Percentiles rank a stretch among this genome's conserved stretches.
phyloP scores from a whole-genome alignment of 2,329 filamentous ascomycete genomes.

The Biscogniauxia sp. region DNA sequence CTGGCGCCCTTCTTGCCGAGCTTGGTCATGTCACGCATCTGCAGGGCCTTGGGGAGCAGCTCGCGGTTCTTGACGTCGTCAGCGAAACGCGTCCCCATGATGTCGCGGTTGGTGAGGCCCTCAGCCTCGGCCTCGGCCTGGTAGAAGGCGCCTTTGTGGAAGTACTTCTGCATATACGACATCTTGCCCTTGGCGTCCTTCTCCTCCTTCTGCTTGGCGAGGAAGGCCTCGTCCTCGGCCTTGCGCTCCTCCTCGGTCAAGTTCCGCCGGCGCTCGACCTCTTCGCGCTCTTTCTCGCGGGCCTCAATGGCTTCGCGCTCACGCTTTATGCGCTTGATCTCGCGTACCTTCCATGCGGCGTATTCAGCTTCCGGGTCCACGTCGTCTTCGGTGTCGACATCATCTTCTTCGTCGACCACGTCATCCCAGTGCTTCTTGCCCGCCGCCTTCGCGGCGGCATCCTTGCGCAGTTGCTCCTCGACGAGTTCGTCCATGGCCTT shows the following conservation, averaged over 20 bases:
- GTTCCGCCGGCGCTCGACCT: constrained; percentile 83
- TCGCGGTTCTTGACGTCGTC: constrained; percentile 84
- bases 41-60: constrained; percentile 84
- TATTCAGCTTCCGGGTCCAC: constrained; percentile 83
- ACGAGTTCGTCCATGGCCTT: constrained; percentile 76
- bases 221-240: constrained; percentile 76
- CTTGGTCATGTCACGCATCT: constrained; percentile 90
- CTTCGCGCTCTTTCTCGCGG: constrained; percentile 80
- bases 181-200: constrained; percentile 77
- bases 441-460: constrained; percentile 69
- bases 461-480: constrained; percentile 83
- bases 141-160: constrained; percentile 95
- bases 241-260: constrained; percentile 83
- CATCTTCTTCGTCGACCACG: constrained; percentile 63
- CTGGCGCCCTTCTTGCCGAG: constrained; percentile 88
- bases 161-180: constrained; percentile 92
- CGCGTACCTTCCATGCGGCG: constrained; percentile 90
- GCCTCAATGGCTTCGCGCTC: constrained; percentile 81
- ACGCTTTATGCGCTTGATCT: constrained; percentile 83
- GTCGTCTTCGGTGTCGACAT: constrained; percentile 86
- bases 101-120: constrained; percentile 74
- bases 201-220: constrained; percentile 77
- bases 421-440: constrained; percentile 88
- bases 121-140: constrained; percentile 74
- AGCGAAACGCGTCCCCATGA: constrained; percentile 79